These are phyloP conservation scores for Dillenia turbinata DNA, from an alignment of 164 flowering plant species.

Conservation along the genomic window DNA sequence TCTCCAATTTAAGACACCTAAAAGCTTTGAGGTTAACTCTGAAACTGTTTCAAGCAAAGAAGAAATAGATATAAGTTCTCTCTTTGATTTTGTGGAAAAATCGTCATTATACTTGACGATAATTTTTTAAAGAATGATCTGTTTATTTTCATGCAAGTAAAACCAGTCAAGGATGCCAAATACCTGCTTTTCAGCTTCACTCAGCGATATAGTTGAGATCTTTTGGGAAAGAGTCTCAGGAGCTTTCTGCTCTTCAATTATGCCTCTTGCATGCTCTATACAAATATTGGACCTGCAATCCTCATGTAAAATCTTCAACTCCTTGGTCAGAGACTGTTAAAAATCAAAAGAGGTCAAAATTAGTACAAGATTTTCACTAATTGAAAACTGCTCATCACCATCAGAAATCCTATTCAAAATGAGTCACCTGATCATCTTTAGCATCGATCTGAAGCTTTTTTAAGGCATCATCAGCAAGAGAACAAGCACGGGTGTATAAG, in stretches of 20 bases:
- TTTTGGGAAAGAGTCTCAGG: slow-evolving; percentile 78
- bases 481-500: slow-evolving; percentile 69
- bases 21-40: too few species aligned
- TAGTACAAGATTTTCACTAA: not conserved
- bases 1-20: too few species aligned
- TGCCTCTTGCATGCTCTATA: slow-evolving; percentile 89
- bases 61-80: too few species aligned
- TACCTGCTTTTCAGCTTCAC: slow-evolving; percentile 75
- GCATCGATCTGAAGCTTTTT: slow-evolving; percentile 34
- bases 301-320: slow-evolving; percentile 51
- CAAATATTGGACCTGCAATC: slow-evolving; percentile 79
- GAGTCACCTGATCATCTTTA: slow-evolving; percentile 40
- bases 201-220: slow-evolving; percentile 64
- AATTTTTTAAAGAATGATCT: too few species aligned
- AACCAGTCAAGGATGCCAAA: not conserved
- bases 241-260: slow-evolving; percentile 79
- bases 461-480: slow-evolving; percentile 59
- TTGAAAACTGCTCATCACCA: too few species aligned
- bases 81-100: too few species aligned
- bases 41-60: too few species aligned
- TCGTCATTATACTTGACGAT: too few species aligned
- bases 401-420: too few species aligned
- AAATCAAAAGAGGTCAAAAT: slow-evolving; percentile 2
- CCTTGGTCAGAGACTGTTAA: slow-evolving; percentile 58
- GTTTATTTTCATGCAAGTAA: not conserved